Evolutionary conservation across 164 flowering plant genomes (phyloP).

Genomic region (Umbilicus rupestris): DNA sequence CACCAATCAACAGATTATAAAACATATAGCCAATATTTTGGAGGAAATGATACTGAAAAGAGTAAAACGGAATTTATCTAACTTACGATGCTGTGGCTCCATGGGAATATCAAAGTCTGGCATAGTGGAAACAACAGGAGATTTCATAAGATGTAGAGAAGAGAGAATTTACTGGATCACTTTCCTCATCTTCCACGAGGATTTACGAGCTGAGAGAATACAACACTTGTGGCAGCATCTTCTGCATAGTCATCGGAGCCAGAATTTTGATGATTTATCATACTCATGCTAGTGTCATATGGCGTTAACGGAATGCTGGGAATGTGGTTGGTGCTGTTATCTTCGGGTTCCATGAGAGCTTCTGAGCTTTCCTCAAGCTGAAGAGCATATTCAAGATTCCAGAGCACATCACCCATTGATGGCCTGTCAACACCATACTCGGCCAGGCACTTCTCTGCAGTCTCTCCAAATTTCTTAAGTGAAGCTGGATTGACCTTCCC

Average conservation of each 20-base stretch:
- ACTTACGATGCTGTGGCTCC: slow-evolving; percentile 14
- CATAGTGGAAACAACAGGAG: neutral
- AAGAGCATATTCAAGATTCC: slow-evolving; percentile 91
- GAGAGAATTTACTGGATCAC: neutral
- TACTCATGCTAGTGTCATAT: slow-evolving; percentile 66
- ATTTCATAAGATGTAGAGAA: neutral
- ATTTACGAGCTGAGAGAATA: slow-evolving; percentile 88
- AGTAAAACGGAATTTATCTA: slow-evolving; percentile 7
- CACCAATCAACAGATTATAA: slow-evolving; percentile 17
- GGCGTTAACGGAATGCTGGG: slow-evolving; percentile 51
- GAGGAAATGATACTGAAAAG: slow-evolving; percentile 12
- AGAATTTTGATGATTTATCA: slow-evolving; percentile 45
- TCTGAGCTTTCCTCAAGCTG: slow-evolving; percentile 81
- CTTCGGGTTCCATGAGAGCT: slow-evolving; percentile 69
- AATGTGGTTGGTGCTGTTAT: slow-evolving; percentile 84
- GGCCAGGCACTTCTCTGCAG: slow-evolving; percentile 85
- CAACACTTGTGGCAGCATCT: slow-evolving; percentile 85
- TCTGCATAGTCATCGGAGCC: slow-evolving; percentile 72
- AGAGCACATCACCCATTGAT: slow-evolving; percentile 87
- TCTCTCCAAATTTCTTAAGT: slow-evolving; percentile 81
- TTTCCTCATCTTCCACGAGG: slow-evolving; percentile 77
- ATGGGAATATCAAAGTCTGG: neutral
- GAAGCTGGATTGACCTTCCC: slow-evolving; percentile 80
- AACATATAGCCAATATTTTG: slow-evolving; percentile 18
- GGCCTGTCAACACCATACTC: slow-evolving; percentile 89